Evolutionary conservation across 805 yeast species (phyloP).

Genomic region (Clavispora carvajalis): DNA sequence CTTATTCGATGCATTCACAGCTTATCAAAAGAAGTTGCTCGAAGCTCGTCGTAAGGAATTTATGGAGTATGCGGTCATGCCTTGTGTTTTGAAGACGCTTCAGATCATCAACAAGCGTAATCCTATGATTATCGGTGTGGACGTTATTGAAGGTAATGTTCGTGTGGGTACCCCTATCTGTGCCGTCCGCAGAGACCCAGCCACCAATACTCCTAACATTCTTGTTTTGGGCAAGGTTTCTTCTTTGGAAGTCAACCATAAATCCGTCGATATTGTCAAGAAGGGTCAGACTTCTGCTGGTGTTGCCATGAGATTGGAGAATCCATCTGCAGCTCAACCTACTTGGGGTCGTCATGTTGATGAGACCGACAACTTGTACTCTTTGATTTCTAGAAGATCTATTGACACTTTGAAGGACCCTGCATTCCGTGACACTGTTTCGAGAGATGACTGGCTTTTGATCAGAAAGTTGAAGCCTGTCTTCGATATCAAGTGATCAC

Average conservation of each 20-base stretch:
- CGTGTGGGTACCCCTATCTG: constrained; percentile 93
- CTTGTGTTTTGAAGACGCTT: constrained; percentile 88
- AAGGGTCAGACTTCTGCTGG: constrained; percentile 97
- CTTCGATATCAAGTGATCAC: constrained; percentile 65
- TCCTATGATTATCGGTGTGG: constrained; percentile 99
- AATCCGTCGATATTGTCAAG: constrained; percentile 69
- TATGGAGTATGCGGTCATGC: constrained; percentile 85
- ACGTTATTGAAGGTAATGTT: constrained; percentile 85
- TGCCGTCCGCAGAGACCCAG: constrained; percentile 86
- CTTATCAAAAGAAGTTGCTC: constrained; percentile 80
- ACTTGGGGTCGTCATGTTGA: constrained; percentile 99
- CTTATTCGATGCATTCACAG: constrained; percentile 89
- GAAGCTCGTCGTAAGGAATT: constrained; percentile 89
- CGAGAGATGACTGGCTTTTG: constrained; percentile 94
- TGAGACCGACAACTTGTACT: constrained; percentile 84
- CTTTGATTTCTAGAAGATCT: constrained; percentile 83
- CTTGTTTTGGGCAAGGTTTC: constrained; percentile 81
- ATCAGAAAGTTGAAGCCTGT: constrained; percentile 82
- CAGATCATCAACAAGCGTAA: constrained; percentile 97
- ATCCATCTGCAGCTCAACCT: constrained; percentile 89
- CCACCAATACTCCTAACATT: constrained; percentile 66
- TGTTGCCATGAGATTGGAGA: constrained; percentile 96
- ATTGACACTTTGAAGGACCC: constrained; percentile 98
- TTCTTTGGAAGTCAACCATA: constrained; percentile 95
- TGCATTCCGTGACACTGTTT: constrained; percentile 91